Evolutionary conservation across 2,329 filamentous ascomycete genomes (phyloP).

Genomic region (Cryphonectria carpinicola): DNA sequence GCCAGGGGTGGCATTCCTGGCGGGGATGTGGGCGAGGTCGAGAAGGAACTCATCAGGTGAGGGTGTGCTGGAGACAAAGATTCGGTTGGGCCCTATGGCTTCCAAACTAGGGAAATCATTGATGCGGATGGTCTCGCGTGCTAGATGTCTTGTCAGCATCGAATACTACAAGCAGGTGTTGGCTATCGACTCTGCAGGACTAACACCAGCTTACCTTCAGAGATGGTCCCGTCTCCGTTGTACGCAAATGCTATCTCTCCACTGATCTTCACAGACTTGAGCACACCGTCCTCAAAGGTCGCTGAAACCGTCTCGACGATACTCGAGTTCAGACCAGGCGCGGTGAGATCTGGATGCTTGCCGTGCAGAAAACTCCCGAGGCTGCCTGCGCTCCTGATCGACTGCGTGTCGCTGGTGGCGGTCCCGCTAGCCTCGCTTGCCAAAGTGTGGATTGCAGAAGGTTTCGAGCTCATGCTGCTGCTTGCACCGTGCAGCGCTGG

Average conservation of each 20-base stretch:
- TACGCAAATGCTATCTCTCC: conserved; percentile 91
- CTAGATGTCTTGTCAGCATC: conserved; percentile 38
- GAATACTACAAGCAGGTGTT: neutral
- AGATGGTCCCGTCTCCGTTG: conserved; percentile 59
- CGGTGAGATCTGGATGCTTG: conserved; percentile 80
- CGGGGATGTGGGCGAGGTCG: conserved; percentile 67
- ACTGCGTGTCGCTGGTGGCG: conserved; percentile 80
- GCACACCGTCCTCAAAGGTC: conserved; percentile 73
- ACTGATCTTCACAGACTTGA: conserved; percentile 74
- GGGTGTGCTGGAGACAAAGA: conserved; percentile 75
- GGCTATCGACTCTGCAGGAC: conserved; percentile 36
- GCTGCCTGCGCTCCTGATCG: conserved; percentile 86
- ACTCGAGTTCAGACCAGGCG: conserved; percentile 82
- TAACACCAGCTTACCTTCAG: conserved; percentile 51
- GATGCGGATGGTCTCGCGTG: conserved; percentile 72
- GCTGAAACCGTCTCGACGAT: conserved; percentile 91
- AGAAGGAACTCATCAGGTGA: conserved; percentile 78
- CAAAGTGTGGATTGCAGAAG: conserved; percentile 57
- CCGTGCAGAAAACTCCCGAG: conserved; percentile 69
- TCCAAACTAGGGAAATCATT: conserved; percentile 89
- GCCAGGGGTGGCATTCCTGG: conserved; percentile 72
- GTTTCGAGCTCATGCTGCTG: conserved; percentile 39
- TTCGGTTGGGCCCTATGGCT: conserved; percentile 90
- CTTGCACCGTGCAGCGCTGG: conserved; percentile 43
- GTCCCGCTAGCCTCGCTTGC: conserved; percentile 65